A percentile compares a stretch with the other conserved stretches of the same genome.
Evolutionary conservation across 805 yeast species (phyloP).

Genomic region (Yarrowia sp.): DNA sequence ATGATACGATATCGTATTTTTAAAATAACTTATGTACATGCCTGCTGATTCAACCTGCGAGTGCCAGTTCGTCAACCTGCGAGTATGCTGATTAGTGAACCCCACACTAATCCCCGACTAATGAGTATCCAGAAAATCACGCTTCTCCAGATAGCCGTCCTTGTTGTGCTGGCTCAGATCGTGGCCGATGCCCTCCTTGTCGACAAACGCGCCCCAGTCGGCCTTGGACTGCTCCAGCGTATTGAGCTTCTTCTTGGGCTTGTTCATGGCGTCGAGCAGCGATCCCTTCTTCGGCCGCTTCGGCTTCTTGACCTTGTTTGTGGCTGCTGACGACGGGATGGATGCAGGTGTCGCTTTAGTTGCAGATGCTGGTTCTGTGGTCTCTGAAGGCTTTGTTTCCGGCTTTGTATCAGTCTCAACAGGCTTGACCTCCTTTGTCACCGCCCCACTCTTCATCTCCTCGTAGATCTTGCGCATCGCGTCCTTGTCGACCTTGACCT

Average conservation of each 20-base stretch:
- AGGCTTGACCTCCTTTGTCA: neutral
- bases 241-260: conserved; percentile 66
- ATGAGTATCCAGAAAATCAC: conserved; percentile 65
- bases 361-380: neutral
- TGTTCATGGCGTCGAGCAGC: conserved; percentile 34
- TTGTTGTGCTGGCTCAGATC: conserved; percentile 79
- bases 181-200: conserved; percentile 75
- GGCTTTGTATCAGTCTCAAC: neutral
- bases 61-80: too few relatives aligned
- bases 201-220: conserved; percentile 95
- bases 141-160: conserved; percentile 88
- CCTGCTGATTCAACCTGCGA: too few relatives aligned
- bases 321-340: neutral
- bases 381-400: too few relatives aligned
- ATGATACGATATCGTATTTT: neutral
- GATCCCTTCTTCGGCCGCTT: conserved; percentile 6
- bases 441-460: conserved; percentile 19
- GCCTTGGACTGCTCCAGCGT: conserved; percentile 89
- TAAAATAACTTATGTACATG: conserved; percentile 1
- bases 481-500: conserved; percentile 22
- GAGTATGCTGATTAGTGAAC: too few relatives aligned
- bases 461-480: conserved; percentile 10
- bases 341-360: neutral
- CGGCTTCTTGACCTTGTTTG: conserved; percentile 17
- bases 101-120: neutral